These are phyloP conservation scores for Cyclaneusma minus DNA, from an alignment of 2,329 filamentous ascomycete genomes.

Conservation along the genomic window DNA sequence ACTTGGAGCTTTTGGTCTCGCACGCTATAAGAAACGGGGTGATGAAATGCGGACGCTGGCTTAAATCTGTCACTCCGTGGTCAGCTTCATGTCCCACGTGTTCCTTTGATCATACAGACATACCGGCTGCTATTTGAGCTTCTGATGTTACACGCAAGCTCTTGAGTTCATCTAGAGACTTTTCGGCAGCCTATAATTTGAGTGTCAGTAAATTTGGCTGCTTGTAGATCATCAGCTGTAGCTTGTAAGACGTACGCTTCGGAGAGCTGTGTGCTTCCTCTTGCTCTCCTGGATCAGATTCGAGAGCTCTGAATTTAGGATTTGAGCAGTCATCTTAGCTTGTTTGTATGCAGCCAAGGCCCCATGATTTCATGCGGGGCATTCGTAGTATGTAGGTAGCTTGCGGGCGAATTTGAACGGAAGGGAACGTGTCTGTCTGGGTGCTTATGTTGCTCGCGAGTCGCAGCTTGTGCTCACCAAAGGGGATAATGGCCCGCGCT, in stretches of 20 bases:
- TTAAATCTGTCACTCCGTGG: slow-evolving; percentile 49
- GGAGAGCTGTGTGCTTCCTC: slow-evolving; percentile 79
- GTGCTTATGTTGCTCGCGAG: too few relatives aligned
- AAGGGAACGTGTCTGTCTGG: too few relatives aligned
- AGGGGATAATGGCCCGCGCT: too few relatives aligned
- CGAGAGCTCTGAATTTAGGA: slow-evolving; percentile 73
- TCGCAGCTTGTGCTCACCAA: too few relatives aligned
- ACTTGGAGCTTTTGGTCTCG: slow-evolving; percentile 76
- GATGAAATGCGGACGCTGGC: slow-evolving; percentile 67
- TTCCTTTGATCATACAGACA: too few relatives aligned
- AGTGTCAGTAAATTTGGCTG: slow-evolving; percentile 8
- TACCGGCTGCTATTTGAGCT: slow-evolving; percentile 27
- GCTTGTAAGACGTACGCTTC: slow-evolving; percentile 41
- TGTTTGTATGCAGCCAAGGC: too few relatives aligned
- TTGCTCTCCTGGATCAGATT: slow-evolving; percentile 93
- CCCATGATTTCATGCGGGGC: too few relatives aligned
- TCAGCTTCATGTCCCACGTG: slow-evolving; percentile 3
- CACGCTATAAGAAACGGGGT: slow-evolving; percentile 93
- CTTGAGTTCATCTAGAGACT: slow-evolving; percentile 81
- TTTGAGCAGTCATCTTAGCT: slow-evolving; percentile 67
- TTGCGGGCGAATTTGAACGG: too few relatives aligned
- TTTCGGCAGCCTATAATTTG: slow-evolving; percentile 74
- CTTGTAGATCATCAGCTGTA: not conserved
- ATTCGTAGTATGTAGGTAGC: too few relatives aligned
- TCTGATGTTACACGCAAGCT: slow-evolving; percentile 59